A percentile compares a stretch with the other conserved stretches of the same genome.
phyloP scores from a whole-genome alignment of 352 stramenopile species.

The Phytopythium oedochilum region DNA sequence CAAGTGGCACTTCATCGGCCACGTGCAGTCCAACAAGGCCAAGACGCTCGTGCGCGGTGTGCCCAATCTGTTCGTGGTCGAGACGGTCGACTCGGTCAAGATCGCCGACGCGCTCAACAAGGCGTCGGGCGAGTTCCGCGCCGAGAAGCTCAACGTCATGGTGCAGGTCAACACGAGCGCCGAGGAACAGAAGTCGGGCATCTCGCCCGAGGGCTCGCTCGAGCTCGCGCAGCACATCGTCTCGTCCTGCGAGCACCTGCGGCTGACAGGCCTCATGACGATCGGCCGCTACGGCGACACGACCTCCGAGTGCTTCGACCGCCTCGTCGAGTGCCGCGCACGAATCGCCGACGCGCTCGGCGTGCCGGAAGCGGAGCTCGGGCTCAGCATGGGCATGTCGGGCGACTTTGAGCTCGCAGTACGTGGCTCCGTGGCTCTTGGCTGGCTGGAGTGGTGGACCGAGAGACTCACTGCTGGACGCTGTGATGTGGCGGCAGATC shows the following conservation, averaged over 20 bases:
- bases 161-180: constrained; percentile 98
- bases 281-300: constrained; percentile 95
- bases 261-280: constrained; percentile 98
- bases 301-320: constrained; percentile 90
- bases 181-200: constrained; percentile 97
- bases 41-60: constrained; percentile 90
- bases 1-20: constrained; percentile 98
- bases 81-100: constrained; percentile 97
- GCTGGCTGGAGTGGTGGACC: neutral
- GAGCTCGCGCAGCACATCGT: constrained; percentile 87
- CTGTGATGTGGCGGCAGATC: constrained; percentile 63
- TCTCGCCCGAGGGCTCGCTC: constrained; percentile 71
- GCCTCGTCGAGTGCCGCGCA: constrained; percentile 68
- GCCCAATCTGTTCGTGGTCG: constrained; percentile 92
- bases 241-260: constrained; percentile 86
- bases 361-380: constrained; percentile 68
- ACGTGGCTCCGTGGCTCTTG: constrained; percentile 2
- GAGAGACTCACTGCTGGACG: neutral
- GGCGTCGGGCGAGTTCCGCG: constrained; percentile 59
- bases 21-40: constrained; percentile 98
- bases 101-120: constrained; percentile 95
- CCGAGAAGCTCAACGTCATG: constrained; percentile 89
- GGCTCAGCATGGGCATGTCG: constrained; percentile 99
- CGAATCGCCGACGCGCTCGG: constrained; percentile 60
- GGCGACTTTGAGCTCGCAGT: constrained; percentile 95